These are phyloP conservation scores for Psilocybe cubensis DNA, from an alignment of 768 basidiomycete species.

Conservation along the genomic window DNA sequence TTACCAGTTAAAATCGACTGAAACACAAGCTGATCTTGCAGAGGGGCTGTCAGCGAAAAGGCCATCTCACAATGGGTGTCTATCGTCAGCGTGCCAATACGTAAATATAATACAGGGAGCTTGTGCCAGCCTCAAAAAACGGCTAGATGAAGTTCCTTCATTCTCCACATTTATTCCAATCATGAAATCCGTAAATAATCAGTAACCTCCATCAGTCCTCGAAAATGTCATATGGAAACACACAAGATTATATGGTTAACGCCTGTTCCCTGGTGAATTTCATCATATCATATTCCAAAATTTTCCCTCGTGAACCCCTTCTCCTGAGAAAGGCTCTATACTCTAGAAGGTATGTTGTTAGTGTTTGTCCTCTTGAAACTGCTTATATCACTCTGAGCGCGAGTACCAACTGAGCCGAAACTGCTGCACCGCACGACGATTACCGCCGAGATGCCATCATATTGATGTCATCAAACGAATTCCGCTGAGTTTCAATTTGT, in stretches of 20 bases:
- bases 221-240: not conserved
- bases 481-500: not conserved
- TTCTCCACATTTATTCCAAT: constrained; percentile 7
- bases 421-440: too few relatives aligned
- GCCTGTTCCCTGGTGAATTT: too few relatives aligned
- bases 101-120: not conserved
- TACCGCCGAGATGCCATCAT: too few relatives aligned
- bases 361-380: too few relatives aligned
- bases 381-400: too few relatives aligned
- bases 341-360: too few relatives aligned
- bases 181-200: not conserved
- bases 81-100: constrained; percentile 18
- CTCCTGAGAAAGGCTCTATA: too few relatives aligned
- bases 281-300: too few relatives aligned
- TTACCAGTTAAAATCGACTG: constrained; percentile 10
- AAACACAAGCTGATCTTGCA: constrained; percentile 9
- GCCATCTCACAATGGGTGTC: constrained; percentile 5
- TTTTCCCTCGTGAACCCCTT: too few relatives aligned
- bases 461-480: not conserved
- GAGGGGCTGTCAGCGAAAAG: constrained; percentile 4
- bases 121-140: constrained; percentile 9
- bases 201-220: not conserved
- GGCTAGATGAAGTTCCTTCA: constrained; percentile 6
- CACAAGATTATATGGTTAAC: not conserved
- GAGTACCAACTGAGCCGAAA: too few relatives aligned